Evolutionary conservation across 805 yeast species (phyloP).

Genomic region (Yarrowia porcina): DNA sequence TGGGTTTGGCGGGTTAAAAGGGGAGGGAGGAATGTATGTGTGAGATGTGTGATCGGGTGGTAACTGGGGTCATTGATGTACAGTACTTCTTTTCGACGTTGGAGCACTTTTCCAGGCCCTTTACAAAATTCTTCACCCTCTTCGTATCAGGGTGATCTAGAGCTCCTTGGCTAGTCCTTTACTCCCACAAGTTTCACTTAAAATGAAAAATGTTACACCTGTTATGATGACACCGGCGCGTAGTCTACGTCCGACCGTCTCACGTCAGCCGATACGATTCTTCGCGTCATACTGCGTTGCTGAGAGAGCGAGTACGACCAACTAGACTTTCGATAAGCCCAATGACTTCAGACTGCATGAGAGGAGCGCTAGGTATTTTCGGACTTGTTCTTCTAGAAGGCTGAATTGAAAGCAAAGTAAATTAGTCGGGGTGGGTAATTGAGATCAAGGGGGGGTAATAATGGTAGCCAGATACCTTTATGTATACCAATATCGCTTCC

Average conservation of each 20-base stretch:
- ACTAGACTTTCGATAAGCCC: neutral
- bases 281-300: neutral
- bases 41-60: neutral
- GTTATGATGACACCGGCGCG: neutral
- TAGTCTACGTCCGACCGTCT: neutral
- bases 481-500: too few relatives aligned
- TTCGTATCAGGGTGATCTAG: too few relatives aligned
- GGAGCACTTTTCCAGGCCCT: too few relatives aligned
- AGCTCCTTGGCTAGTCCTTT: too few relatives aligned
- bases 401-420: neutral
- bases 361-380: neutral
- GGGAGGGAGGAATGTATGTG: neutral
- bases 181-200: too few relatives aligned
- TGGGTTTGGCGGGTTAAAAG: neutral
- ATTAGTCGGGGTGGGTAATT: neutral
- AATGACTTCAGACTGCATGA: conserved; percentile 10
- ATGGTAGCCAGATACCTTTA: too few relatives aligned
- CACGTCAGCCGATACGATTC: neutral
- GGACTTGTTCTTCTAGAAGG: neutral
- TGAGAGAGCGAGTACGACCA: neutral
- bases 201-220: too few relatives aligned
- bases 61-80: too few relatives aligned
- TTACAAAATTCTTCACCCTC: too few relatives aligned
- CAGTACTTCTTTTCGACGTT: too few relatives aligned
- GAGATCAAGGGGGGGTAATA: neutral